Conservation (phyloP, 139 green algal species). For the Micromonas commoda region DNA sequence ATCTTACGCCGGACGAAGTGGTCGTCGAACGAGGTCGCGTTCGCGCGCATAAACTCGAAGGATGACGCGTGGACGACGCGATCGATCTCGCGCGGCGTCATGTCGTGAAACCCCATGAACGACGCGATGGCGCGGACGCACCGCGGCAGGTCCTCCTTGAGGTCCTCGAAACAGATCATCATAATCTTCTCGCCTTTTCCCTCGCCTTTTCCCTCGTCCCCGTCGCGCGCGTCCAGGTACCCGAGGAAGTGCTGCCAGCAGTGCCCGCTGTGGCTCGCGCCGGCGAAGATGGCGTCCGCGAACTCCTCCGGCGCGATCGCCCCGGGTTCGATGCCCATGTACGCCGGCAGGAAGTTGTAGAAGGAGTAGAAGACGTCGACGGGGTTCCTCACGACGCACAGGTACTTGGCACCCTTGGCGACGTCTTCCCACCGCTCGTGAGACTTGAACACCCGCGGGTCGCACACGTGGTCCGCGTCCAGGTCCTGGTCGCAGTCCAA, state of each 20-base stretch:
- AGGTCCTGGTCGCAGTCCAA: conserved; percentile 16
- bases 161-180: conserved; percentile 22
- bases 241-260: neutral
- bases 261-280: neutral
- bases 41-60: conserved; percentile 17
- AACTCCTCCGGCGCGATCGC: conserved; percentile 6
- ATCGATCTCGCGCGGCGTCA: neutral
- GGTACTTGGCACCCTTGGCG: conserved; percentile 6
- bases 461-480: neutral
- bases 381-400: conserved; percentile 3
- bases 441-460: conserved; percentile 30
- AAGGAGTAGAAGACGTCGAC: conserved; percentile 17
- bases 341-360: conserved; percentile 21
- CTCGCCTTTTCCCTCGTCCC: too few relatives aligned
- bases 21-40: conserved; percentile 11
- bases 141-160: conserved; percentile 11
- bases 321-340: conserved; percentile 4
- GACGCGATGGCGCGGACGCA: neutral
- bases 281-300: conserved; percentile 17
- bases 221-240: neutral
- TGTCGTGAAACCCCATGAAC: conserved; percentile 11
- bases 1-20: conserved; percentile 16
- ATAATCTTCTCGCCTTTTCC: neutral
- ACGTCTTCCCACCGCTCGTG: conserved; percentile 4
- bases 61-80: neutral